A percentile compares a stretch with the other conserved stretches of the same genome.
phyloP scores from a whole-genome alignment of 495 filamentous ascomycete species.

The Aspergillus olivimuriae region DNA sequence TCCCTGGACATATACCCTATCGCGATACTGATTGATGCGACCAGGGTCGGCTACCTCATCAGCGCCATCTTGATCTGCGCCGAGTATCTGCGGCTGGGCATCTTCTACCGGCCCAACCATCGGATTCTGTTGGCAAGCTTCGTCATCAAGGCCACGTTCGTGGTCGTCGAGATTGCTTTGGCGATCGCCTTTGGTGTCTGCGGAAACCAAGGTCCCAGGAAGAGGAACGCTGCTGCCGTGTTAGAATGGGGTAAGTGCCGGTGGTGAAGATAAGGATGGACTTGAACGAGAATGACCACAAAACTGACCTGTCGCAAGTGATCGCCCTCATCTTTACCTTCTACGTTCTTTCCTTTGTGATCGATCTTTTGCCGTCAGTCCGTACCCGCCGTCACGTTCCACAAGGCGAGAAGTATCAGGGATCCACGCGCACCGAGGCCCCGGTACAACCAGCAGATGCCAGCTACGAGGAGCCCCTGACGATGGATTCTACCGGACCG shows the following conservation, averaged over 20 bases:
- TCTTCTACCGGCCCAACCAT: slow-evolving; percentile 62
- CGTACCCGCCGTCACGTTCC: slow-evolving; percentile 50
- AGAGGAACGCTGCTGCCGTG: slow-evolving; percentile 52
- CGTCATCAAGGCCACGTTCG: slow-evolving; percentile 73
- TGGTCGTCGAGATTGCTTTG: slow-evolving; percentile 70
- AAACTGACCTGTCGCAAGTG: slow-evolving; percentile 28
- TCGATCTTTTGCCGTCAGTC: slow-evolving; percentile 80
- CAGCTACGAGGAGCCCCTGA: slow-evolving; percentile 33
- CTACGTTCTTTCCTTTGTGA: slow-evolving; percentile 80
- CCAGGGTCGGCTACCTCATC: slow-evolving; percentile 53
- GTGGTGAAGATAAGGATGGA: too few relatives aligned
- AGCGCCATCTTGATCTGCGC: slow-evolving; percentile 79
- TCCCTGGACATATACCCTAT: background rate
- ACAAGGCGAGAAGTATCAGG: slow-evolving; percentile 35
- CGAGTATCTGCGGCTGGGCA: slow-evolving; percentile 81
- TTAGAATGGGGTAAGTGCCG: slow-evolving; percentile 66
- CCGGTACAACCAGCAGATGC: slow-evolving; percentile 10
- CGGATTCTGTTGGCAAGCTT: slow-evolving; percentile 69
- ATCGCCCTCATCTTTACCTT: slow-evolving; percentile 87
- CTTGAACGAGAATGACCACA: background rate
- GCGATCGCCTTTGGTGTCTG: slow-evolving; percentile 56
- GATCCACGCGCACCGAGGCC: slow-evolving; percentile 12
- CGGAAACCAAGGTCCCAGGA: slow-evolving; percentile 25
- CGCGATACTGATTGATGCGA: slow-evolving; percentile 1
- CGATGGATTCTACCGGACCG: slow-evolving; percentile 32